Base-by-base conservation (phyloP, 495 filamentous ascomycete genomes). In the Xanthoparmelia taractica region DNA sequence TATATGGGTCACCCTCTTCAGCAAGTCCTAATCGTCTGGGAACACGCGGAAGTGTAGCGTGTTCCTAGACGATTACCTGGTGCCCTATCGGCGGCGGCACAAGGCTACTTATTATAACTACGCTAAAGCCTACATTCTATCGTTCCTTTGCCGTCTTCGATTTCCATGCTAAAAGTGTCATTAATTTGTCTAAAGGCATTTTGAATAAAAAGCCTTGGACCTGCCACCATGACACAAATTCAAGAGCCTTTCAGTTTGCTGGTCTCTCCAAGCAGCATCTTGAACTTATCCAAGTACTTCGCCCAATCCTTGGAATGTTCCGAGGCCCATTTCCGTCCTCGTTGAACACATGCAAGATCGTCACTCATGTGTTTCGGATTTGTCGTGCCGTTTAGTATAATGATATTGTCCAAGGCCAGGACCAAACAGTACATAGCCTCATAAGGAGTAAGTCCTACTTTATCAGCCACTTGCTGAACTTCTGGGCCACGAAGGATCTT, bases 311-410 rank as follows among this genome's bases (percentile, higher is more conserved):
- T 40, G 25, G 60, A 36, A 17, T 61, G 1, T 11, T 55, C 15
- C 13, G 12, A 38, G 15, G 60, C 60, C 75, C 67, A 82, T 84
- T 57, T 64, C 65, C 63, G 77, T 74, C 41, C 89, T 74, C 43
- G 67, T 73, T 60, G 74, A 73, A n/a, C 81, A 65, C 5, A 81
- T 48, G 79, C 77, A 63, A 92, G 67, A 72, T 92, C 88, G 45
- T 77, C 79, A 64, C 70, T 74, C 89, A 93, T 93, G 77, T 61
- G 60, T 52, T 52, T 29, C 6, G 37, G 48, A 52, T 61, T 61
- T 11, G 50, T 87, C 8, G 88, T 92, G 34, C 90, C 90, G 70
- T 92, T 84, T 67, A 93, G 70, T 36, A 92, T 76, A 3, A 79
- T 76, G 17, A 85, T 78, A 57, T 79, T 68, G n/a, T 61, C 60